These are phyloP conservation scores for Fraxinus quadrangulata DNA, from an alignment of 257 asterid species.

Conservation along the genomic window DNA sequence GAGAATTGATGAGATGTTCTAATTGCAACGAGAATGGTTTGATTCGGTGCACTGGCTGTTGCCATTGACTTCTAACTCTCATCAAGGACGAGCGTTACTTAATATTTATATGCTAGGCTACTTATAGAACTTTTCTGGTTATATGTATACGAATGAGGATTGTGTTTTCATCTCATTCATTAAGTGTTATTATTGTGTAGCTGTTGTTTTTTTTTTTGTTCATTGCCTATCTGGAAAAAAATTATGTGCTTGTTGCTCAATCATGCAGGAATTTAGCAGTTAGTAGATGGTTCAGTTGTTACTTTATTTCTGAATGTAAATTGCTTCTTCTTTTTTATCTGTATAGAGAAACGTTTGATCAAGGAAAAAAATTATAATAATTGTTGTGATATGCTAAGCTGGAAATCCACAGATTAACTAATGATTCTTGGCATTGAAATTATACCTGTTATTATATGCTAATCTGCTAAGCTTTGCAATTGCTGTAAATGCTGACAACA, in stretches of 20 bases:
- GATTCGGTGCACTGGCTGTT: constrained; percentile 34
- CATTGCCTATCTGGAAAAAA: not conserved
- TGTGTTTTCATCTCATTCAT: constrained; percentile 24
- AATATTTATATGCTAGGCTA: constrained; percentile 8
- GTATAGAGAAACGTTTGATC: too few species aligned
- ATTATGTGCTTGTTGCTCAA: constrained; percentile 17
- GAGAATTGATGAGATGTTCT: constrained; percentile 28
- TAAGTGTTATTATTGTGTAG: constrained; percentile 36
- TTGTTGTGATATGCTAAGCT: too few species aligned
- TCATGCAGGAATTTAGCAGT: constrained; percentile 21
- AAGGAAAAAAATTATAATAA: too few species aligned
- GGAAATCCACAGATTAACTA: not conserved
- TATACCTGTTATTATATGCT: not conserved
- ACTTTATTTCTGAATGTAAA: constrained; percentile 2
- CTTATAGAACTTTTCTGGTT: constrained; percentile 27
- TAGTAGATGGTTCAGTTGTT: constrained; percentile 12
- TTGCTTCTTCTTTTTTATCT: not conserved
- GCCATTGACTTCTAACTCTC: constrained; percentile 24
- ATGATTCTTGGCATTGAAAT: not conserved
- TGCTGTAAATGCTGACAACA: too few species aligned
- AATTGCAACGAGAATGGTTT: constrained; percentile 41
- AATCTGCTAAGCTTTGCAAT: not conserved
- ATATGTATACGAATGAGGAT: constrained; percentile 17
- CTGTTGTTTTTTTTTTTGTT: constrained; percentile 21
- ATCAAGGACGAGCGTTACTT: not conserved